These are phyloP conservation scores for Lachnellula subtilissima DNA, from an alignment of 2,329 filamentous ascomycete species.

Conservation along the genomic window DNA sequence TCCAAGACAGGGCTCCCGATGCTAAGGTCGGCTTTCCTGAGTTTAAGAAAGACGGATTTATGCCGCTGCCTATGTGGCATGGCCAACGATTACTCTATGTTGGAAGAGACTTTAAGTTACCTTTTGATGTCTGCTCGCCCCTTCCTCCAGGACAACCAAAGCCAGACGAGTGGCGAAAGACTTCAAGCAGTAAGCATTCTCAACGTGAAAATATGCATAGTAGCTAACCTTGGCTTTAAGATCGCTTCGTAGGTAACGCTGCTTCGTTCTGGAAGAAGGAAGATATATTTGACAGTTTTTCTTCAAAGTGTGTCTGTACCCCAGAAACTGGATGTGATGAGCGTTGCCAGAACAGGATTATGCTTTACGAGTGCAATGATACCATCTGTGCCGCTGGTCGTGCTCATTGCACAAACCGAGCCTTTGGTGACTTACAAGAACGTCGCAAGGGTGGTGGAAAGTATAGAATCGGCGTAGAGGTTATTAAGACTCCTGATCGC, in stretches of 20 bases:
- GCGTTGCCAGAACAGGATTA: constrained; percentile 88
- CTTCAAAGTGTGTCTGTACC: constrained; percentile 73
- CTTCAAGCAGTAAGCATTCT: constrained; percentile 71
- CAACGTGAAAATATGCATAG: neutral
- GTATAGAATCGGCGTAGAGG: constrained; percentile 90
- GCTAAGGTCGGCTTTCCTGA: constrained; percentile 49
- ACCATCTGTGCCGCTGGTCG: constrained; percentile 78
- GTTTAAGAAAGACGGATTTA: constrained; percentile 46
- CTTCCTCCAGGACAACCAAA: constrained; percentile 82
- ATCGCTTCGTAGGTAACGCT: constrained; percentile 86
- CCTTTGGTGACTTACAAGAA: constrained; percentile 73
- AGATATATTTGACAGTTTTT: constrained; percentile 67
- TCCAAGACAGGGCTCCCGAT: constrained; percentile 14
- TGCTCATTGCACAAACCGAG: constrained; percentile 76
- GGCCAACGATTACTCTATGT: constrained; percentile 66
- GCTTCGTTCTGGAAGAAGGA: constrained; percentile 75
- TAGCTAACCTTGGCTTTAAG: constrained; percentile 40
- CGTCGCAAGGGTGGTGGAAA: constrained; percentile 75
- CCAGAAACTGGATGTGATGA: constrained; percentile 79
- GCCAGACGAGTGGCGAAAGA: constrained; percentile 87
- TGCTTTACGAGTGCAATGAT: constrained; percentile 94
- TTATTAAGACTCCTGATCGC: constrained; percentile 82
- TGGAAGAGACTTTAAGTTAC: constrained; percentile 80
- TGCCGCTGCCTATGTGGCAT: constrained; percentile 76
- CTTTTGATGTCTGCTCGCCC: constrained; percentile 85